Percentiles rank a stretch among this genome's conserved stretches.
Evolutionary conservation across 192 early-diverging fungal genomes (phyloP).

Genomic region (Diversispora epigaea): DNA sequence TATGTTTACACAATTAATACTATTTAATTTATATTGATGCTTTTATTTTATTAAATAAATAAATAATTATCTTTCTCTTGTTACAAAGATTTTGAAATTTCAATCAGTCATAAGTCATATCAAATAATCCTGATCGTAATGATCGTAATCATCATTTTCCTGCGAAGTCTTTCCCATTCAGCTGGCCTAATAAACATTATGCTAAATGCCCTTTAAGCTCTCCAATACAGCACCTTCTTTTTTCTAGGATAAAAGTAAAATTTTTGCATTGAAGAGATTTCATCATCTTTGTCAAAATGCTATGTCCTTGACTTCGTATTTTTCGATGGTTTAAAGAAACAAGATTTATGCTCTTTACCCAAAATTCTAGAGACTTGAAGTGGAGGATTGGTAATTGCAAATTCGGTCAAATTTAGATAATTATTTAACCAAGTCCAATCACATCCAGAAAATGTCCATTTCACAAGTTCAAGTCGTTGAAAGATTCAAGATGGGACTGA

Average conservation of each 20-base stretch:
- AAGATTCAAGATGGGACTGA: constrained; percentile 18
- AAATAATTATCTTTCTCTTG: no score
- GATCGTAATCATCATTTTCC: no score
- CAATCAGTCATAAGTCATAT: no score
- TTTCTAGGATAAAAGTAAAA: constrained; percentile 17
- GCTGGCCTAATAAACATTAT: no score
- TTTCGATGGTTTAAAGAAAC: constrained; percentile 17
- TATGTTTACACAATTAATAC: no score
- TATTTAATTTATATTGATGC: no score
- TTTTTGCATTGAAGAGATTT: constrained; percentile 8
- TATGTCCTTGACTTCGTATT: background rate
- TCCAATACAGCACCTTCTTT: background rate
- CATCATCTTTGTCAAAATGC: constrained; percentile 16
- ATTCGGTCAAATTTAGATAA: constrained; percentile 17
- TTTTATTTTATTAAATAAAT: no score
- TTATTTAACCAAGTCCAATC: constrained; percentile 1
- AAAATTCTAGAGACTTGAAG: background rate
- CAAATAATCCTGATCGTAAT: no score
- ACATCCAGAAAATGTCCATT: constrained; percentile 25
- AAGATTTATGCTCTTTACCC: background rate
- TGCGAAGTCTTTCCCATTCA: no score
- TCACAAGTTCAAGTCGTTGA: constrained; percentile 30
- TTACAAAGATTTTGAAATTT: no score
- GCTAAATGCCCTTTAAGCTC: no score
- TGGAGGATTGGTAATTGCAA: no score